A percentile compares a stretch with the other conserved stretches of the same genome.
These are phyloP conservation scores for Tetragonia tetragonoides DNA, from an alignment of 148 eudicot species.

Conservation along the genomic window DNA sequence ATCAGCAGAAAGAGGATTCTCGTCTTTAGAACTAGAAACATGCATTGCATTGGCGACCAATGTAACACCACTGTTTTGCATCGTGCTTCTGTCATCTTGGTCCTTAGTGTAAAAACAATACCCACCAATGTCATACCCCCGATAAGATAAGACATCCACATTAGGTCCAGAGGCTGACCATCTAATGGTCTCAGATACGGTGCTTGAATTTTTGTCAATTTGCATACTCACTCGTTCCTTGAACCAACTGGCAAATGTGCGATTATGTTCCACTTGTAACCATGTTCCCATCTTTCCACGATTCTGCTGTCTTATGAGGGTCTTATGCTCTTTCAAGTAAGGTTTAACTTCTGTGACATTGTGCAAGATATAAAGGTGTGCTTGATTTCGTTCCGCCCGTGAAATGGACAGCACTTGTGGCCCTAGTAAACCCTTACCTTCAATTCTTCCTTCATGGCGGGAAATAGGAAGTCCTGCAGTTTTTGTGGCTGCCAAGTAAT, in stretches of 20 bases:
- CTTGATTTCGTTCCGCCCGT: neutral
- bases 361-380: neutral
- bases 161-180: neutral
- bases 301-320: too few species aligned
- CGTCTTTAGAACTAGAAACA: neutral
- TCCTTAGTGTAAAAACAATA: neutral
- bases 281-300: neutral
- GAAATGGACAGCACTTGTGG: neutral
- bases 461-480: slow-evolving; percentile 3
- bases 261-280: too few species aligned
- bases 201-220: too few species aligned
- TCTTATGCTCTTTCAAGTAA: neutral
- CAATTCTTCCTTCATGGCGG: slow-evolving; percentile 12
- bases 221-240: too few species aligned
- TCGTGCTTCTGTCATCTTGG: neutral
- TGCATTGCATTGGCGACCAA: neutral
- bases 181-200: neutral
- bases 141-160: neutral
- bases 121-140: neutral
- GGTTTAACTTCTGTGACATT: slow-evolving; percentile 6
- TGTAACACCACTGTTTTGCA: slow-evolving; percentile 1
- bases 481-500: neutral
- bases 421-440: slow-evolving; percentile 5
- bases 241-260: neutral
- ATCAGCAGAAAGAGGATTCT: neutral